Conservation (phyloP, 1,284 basidiomycete genomes). For the Microbotryum intermedium region DNA sequence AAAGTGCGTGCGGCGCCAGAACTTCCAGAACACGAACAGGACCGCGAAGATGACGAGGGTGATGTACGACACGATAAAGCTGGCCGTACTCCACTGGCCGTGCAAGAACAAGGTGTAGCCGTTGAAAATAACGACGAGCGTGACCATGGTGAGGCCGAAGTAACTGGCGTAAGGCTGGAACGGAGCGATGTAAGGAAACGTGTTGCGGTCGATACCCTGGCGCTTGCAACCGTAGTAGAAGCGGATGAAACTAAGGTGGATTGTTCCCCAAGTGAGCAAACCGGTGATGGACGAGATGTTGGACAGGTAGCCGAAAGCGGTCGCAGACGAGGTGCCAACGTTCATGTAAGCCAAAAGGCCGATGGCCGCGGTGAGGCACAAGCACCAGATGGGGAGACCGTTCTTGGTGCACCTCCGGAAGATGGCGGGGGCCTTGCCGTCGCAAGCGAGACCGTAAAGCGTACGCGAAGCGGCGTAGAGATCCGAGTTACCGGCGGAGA, state of each 20-base stretch:
- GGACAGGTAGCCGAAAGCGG: slow-evolving; percentile 36
- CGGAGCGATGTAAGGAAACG: slow-evolving; percentile 48
- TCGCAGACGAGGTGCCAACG: slow-evolving; percentile 31
- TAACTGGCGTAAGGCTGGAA: slow-evolving; percentile 39
- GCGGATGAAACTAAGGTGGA: slow-evolving; percentile 62
- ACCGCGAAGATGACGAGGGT: slow-evolving; percentile 6
- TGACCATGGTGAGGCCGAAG: slow-evolving; percentile 19
- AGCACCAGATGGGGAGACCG: slow-evolving; percentile 59
- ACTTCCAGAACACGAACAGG: slow-evolving; percentile 19
- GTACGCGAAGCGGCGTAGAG: slow-evolving; percentile 72
- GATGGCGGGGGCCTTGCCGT: slow-evolving; percentile 59
- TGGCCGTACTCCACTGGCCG: slow-evolving; percentile 10
- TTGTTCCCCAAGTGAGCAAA: slow-evolving; percentile 50
- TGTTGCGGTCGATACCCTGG: slow-evolving; percentile 52
- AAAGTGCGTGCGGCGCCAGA: slow-evolving; percentile 9
- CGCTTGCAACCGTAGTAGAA: slow-evolving; percentile 57
- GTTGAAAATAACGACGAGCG: slow-evolving; percentile 16
- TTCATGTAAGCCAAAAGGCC: slow-evolving; percentile 51
- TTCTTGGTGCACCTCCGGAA: slow-evolving; percentile 57
- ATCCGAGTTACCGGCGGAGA: slow-evolving; percentile 69
- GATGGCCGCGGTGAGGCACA: slow-evolving; percentile 49
- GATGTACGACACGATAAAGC: slow-evolving; percentile 22
- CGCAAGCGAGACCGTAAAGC: slow-evolving; percentile 64
- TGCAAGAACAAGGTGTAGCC: slow-evolving; percentile 23
- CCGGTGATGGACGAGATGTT: slow-evolving; percentile 44